Percentiles rank a stretch among this genome's conserved stretches.
These are phyloP conservation scores for Flaveria trinervia DNA, from an alignment of 129 eudicot species.

Conservation along the genomic window DNA sequence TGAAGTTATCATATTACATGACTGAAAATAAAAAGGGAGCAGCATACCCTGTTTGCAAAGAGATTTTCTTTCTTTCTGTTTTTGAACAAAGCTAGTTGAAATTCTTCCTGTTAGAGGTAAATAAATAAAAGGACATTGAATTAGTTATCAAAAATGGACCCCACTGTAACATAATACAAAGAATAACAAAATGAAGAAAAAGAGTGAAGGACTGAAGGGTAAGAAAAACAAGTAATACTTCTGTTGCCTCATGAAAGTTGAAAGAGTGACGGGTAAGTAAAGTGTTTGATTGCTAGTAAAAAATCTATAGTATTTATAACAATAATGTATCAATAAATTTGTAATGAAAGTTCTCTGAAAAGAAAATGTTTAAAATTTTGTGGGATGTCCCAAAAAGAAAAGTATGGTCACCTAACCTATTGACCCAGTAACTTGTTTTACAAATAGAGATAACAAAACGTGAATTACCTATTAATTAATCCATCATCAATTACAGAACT, in stretches of 20 bases:
- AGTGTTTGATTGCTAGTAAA: neutral
- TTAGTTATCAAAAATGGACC: neutral
- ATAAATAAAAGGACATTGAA: neutral
- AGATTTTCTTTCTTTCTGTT: conserved; percentile 91
- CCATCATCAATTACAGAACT: conserved; percentile 97
- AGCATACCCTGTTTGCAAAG: conserved; percentile 91
- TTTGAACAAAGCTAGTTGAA: conserved; percentile 92
- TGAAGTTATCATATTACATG: neutral
- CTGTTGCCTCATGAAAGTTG: conserved; percentile 5
- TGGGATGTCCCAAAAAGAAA: neutral
- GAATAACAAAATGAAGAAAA: neutral
- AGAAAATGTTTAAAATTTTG: neutral
- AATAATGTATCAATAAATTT: neutral
- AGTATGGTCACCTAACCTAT: neutral
- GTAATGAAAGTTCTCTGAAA: conserved; percentile 10
- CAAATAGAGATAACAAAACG: neutral
- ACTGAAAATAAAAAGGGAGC: conserved; percentile 15
- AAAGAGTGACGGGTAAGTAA: neutral
- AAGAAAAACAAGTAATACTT: neutral
- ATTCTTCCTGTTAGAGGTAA: conserved; percentile 70
- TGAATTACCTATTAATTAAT: conserved; percentile 76
- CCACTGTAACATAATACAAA: neutral
- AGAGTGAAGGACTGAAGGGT: conserved; percentile 6
- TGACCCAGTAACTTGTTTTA: conserved; percentile 8
- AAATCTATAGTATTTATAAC: neutral